These are phyloP conservation scores for Protostelium mycophagum DNA, from an alignment of 78 protist species.

Conservation along the genomic window DNA sequence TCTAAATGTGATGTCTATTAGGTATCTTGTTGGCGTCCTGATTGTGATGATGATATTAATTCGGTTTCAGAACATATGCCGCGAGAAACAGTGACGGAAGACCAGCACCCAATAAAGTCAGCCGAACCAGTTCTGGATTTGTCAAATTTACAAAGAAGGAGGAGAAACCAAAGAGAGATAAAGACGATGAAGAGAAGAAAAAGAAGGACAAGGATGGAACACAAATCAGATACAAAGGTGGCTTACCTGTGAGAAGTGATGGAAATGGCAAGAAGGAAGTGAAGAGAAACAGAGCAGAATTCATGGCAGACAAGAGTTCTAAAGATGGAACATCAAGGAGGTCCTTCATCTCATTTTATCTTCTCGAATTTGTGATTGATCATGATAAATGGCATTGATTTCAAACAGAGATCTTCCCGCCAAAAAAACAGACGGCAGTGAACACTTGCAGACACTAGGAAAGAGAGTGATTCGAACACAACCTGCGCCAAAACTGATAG, in stretches of 20 bases:
- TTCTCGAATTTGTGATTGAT: no score
- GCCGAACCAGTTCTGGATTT: neutral
- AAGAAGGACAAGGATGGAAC: neutral
- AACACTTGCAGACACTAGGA: neutral
- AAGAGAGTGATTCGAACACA: neutral
- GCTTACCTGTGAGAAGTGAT: no score
- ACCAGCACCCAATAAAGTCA: neutral
- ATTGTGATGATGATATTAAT: neutral
- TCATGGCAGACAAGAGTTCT: neutral
- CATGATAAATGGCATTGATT: no score
- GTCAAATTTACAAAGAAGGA: neutral
- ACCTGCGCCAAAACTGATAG: neutral
- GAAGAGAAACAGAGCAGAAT: neutral
- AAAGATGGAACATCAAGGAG: neutral
- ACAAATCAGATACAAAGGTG: neutral
- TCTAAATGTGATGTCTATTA: no score
- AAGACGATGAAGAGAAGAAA: neutral
- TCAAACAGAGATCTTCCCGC: neutral
- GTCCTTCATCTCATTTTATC: no score
- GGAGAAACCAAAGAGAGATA: no score
- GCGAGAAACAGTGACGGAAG: neutral
- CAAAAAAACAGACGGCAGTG: neutral
- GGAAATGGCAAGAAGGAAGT: neutral
- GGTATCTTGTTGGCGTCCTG: no score
- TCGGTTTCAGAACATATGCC: neutral